A percentile compares a stretch with the other conserved stretches of the same genome.
Evolutionary conservation across 352 stramenopile species (phyloP).

Genomic region (Phytophthora kernoviae): DNA sequence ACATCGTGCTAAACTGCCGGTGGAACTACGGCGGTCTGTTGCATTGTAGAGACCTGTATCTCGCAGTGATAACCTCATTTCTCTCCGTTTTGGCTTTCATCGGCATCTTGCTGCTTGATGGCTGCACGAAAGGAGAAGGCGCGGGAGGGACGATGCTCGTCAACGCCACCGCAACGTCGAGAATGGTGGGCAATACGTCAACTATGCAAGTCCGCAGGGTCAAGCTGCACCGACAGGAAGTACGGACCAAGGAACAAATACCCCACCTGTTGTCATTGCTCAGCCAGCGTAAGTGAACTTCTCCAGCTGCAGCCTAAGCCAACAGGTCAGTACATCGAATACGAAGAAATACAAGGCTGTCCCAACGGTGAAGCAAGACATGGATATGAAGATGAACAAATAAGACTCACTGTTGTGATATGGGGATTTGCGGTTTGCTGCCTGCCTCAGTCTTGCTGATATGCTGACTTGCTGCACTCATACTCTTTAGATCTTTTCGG

Average conservation of each 20-base stretch:
- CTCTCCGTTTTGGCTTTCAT: conserved; percentile 58
- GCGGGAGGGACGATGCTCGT: background rate
- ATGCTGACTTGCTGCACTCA: background rate
- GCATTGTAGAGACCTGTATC: conserved; percentile 50
- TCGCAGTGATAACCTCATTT: conserved; percentile 60
- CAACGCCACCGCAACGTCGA: conserved; percentile 5
- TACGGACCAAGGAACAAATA: conserved; percentile 7
- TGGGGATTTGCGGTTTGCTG: conserved; percentile 12
- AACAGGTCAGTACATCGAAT: background rate
- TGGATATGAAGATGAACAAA: conserved; percentile 16
- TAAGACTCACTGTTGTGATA: conserved; percentile 33
- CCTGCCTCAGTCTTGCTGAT: conserved; percentile 13
- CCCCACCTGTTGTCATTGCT: conserved; percentile 20
- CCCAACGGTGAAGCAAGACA: background rate
- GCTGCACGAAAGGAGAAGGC: conserved; percentile 24
- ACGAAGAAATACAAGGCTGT: background rate
- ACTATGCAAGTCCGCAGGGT: conserved; percentile 13
- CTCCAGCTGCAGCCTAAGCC: background rate
- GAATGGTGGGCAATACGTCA: conserved; percentile 7
- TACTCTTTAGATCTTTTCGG: conserved; percentile 93
- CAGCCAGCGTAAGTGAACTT: conserved; percentile 7
- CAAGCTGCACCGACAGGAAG: background rate
- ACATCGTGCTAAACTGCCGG: conserved; percentile 58
- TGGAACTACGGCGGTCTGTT: conserved; percentile 58
- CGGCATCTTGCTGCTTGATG: conserved; percentile 44